Evolutionary conservation across 257 asterid species (phyloP).

Genomic region (Solanum chilense): DNA sequence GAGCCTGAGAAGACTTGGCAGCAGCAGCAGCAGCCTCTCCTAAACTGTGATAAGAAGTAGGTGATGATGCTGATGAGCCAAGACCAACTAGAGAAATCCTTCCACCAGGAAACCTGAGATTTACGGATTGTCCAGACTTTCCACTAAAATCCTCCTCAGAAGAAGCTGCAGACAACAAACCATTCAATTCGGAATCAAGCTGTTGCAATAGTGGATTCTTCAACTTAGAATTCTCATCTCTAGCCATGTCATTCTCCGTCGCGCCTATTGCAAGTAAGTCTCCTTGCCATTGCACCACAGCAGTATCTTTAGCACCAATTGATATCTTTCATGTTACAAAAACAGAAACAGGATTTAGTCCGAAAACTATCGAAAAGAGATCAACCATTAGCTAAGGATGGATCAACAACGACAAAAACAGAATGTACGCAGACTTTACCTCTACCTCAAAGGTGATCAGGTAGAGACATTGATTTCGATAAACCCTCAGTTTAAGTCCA

Average conservation of each 20-base stretch:
- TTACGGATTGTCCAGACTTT: constrained; percentile 74
- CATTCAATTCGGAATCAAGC: constrained; percentile 61
- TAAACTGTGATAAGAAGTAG: constrained; percentile 52
- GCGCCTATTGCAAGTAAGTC: constrained; percentile 89
- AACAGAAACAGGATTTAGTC: not conserved
- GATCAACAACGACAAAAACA: too few relatives aligned
- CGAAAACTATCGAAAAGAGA: not conserved
- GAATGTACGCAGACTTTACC: too few relatives aligned
- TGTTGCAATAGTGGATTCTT: constrained; percentile 56
- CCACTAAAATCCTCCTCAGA: constrained; percentile 87
- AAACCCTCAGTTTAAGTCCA: too few relatives aligned
- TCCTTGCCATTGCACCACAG: constrained; percentile 90
- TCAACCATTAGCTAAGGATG: too few relatives aligned
- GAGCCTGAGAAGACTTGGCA: constrained; percentile 69
- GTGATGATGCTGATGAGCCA: constrained; percentile 39
- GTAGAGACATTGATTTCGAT: accelerated
- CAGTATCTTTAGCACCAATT: constrained; percentile 71
- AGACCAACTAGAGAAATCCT: constrained; percentile 78
- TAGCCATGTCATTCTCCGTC: constrained; percentile 66
- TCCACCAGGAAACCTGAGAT: constrained; percentile 66
- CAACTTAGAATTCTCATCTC: constrained; percentile 64
- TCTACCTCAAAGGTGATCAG: too few relatives aligned
- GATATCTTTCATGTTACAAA: constrained; percentile 38
- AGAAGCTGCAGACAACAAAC: constrained; percentile 73
- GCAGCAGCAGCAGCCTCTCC: constrained; percentile 90